Base-by-base conservation (phyloP, 305 asterid genomes). In the Solanum hybrid region DNA sequence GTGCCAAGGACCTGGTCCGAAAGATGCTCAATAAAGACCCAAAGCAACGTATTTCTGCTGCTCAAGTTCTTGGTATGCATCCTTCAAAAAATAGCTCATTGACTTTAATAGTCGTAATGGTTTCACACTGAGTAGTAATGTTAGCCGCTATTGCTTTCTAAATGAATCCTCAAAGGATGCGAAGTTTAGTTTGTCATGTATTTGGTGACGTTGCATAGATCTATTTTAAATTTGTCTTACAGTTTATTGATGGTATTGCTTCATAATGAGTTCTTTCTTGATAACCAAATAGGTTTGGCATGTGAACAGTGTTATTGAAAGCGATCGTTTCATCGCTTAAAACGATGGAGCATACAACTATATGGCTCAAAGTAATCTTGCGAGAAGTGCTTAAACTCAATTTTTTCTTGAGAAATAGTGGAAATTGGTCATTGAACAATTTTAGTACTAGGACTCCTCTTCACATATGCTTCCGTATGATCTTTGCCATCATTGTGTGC, bases 1-100 rank as follows among this genome's bases (percentile, higher is more conserved):
- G 96, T 83, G 99, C 98, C 65, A 96, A 96, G 93, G 99, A 97
- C 89, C 95, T 97, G 68, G 97, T 96, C 61, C 90, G 92, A 13
- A 94, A 88, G 94, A 97, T 97, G 99, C 96, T 96, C 80, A 92
- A 94, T 0, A 94, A 89, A 75, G 98, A 97, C 88, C 96, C 98
- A 1, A 92, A 93, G 91, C 90, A 89, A 88, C 95, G 99, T 38
- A 95, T 97, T 15, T 95, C 98, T 31, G 98, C 99, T 76, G 95
- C 97, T 72, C 93, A 96, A 93, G 98, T 95, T 90, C 99, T 97
- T 80, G 98, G 99, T 97, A 95, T 26, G 91, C 27, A 27, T 61
- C 80, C 65, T 79, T 79, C 51, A 8, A 36, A 81, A 39, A 41
- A 41, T 82, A 41, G 33, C 26, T 26, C 37, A 27, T 82, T 41